Percentiles rank a stretch among this genome's conserved stretches.
Conservation (phyloP, 2,329 filamentous ascomycete genomes). For the Didymella glomerata region DNA sequence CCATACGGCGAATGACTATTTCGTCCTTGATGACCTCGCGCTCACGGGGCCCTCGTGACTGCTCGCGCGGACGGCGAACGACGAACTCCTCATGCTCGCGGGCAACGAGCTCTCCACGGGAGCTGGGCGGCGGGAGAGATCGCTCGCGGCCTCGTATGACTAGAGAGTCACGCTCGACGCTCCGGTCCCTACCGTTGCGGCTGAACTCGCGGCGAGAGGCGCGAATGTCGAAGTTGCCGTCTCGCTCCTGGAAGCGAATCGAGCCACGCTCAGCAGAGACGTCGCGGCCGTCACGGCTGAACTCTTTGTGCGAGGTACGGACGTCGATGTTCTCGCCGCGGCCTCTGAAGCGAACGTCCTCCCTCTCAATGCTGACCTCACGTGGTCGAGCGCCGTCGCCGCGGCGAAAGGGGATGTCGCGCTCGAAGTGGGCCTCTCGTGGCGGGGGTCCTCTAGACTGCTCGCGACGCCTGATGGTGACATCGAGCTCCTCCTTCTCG, state of each 20-base stretch:
- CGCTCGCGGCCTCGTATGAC: conserved; percentile 47
- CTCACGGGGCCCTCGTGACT: conserved; percentile 44
- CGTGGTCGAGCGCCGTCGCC: conserved; percentile 52
- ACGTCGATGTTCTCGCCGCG: conserved; percentile 47
- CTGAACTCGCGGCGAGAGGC: conserved; percentile 48
- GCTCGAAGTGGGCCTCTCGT: conserved; percentile 46
- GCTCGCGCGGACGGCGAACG: conserved; percentile 49
- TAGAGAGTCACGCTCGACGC: conserved; percentile 47
- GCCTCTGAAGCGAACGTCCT: conserved; percentile 59
- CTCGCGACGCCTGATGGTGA: conserved; percentile 48
- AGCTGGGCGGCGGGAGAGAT: conserved; percentile 48
- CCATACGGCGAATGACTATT: conserved; percentile 57
- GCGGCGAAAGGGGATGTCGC: conserved; percentile 56
- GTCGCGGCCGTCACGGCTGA: conserved; percentile 36
- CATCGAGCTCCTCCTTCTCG: conserved; percentile 45
- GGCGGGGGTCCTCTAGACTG: conserved; percentile 46
- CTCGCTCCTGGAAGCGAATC: conserved; percentile 45
- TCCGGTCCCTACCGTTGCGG: conserved; percentile 44
- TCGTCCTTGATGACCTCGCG: conserved; percentile 51
- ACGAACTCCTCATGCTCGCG: conserved; percentile 54
- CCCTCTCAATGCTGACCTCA: conserved; percentile 50
- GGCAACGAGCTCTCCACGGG: conserved; percentile 49
- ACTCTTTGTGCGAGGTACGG: conserved; percentile 35
- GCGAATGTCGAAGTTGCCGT: conserved; percentile 54
- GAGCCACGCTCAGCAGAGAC: conserved; percentile 38